Base-by-base conservation (phyloP, 805 yeast genomes). In the Candida koratica region DNA sequence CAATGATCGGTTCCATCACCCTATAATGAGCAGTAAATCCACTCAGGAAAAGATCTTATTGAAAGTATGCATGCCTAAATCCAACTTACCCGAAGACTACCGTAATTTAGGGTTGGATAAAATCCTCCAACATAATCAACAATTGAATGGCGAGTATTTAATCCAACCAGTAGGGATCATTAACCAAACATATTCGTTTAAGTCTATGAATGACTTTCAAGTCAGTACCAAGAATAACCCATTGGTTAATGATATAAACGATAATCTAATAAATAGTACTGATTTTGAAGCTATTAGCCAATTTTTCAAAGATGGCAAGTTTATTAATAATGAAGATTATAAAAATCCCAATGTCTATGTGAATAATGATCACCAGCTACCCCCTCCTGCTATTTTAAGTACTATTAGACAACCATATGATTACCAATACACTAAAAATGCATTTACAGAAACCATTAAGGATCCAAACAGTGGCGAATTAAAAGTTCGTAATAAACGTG, bases 201-300 rank as follows among this genome's bases (percentile, higher is more conserved):
- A 96, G 47, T 86, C 84, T 45, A 75, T 88, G 71, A 80, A 90
- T 0, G 97, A 89, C 58, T 90, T 87, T 56, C 97, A 93, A 55
- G 73, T 75, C 44, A 64, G 75, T 20, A 74, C 87, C 9, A 72
- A 71, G 33, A 71, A 75, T 46, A 80, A 82, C 10, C 54, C 45
- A 2, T 39, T 52, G 17, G 55, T 47, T 22, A 56, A 63, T 41
- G 57, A 53, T 10, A 61, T 58, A 46, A 34, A 43, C 4, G 39
- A 49, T 5, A 48, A 60, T 10, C 41, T 60, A n/a, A 16, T 44
- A 2, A 43, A 53, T 28, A 46, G 50, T 12, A 41, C 45, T 14
- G 52, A 51, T 22, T 58, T 48, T 35, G 51, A 52, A 14, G 49
- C 53, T 11, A 39, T 66, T 10, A 46, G 50, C 26, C 25, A 45